Percentiles rank a stretch among this genome's conserved stretches.
phyloP scores from a whole-genome alignment of 208 protist species.

The Trypanosoma congolense region DNA sequence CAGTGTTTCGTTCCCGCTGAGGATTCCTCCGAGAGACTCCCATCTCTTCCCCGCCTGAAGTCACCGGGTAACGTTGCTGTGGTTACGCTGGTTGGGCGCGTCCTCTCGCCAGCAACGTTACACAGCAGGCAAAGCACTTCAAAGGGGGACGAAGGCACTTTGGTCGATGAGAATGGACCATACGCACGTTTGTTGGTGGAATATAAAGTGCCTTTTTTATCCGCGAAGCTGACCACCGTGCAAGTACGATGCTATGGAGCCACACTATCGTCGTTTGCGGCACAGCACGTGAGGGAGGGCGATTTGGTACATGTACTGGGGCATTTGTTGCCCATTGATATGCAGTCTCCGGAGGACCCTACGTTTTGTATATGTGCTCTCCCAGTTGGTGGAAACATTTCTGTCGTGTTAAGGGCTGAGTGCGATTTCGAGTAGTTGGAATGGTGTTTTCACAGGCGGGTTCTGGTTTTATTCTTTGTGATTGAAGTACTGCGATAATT shows the following conservation, averaged over 20 bases:
- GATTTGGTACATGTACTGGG: conserved; percentile 83
- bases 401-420: conserved; percentile 39
- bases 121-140: conserved; percentile 10
- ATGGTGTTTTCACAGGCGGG: too few species aligned
- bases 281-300: conserved; percentile 36
- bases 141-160: conserved; percentile 5
- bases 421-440: neutral
- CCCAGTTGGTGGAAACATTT: conserved; percentile 75
- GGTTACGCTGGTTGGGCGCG: conserved; percentile 59
- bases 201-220: conserved; percentile 55
- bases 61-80: conserved; percentile 54
- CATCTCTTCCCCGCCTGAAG: conserved; percentile 28
- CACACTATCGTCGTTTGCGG: conserved; percentile 53
- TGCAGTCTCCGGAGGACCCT: conserved; percentile 7
- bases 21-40: conserved; percentile 31
- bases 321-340: conserved; percentile 44
- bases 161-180: conserved; percentile 14
- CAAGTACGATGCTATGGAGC: conserved; percentile 54
- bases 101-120: conserved; percentile 15
- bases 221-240: conserved; percentile 23
- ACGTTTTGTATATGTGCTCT: conserved; percentile 54
- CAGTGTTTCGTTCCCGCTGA: conserved; percentile 61
- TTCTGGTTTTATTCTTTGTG: too few species aligned
- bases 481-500: too few species aligned
- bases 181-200: conserved; percentile 48